Percentiles rank a stretch among this genome's conserved stretches.
Evolutionary conservation across 2,329 filamentous ascomycete genomes (phyloP).

Genomic region (Remersonia thermophila): DNA sequence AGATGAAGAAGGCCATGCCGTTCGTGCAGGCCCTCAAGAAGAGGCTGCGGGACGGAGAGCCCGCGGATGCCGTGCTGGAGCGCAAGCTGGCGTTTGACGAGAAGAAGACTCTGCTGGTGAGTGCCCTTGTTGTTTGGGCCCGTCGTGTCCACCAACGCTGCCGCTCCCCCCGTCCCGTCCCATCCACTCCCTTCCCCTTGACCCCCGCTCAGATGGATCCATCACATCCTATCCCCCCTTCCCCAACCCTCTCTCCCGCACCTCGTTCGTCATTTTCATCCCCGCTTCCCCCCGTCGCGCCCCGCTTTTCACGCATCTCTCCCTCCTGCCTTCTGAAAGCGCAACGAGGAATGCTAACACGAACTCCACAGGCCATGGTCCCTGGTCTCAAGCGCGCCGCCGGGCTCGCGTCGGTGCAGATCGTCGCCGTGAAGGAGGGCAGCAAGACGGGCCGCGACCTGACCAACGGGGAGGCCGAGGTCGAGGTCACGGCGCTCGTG

Average conservation of each 20-base stretch:
- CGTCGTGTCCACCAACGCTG: too few relatives aligned
- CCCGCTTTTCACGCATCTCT: too few relatives aligned
- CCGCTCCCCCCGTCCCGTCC: too few relatives aligned
- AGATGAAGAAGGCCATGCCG: slow-evolving; percentile 97
- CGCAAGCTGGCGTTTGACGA: slow-evolving; percentile 83
- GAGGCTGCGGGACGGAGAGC: slow-evolving; percentile 60
- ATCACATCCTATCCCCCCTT: background rate
- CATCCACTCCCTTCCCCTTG: too few relatives aligned
- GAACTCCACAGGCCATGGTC: slow-evolving; percentile 51
- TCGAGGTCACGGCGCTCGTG: slow-evolving; percentile 42
- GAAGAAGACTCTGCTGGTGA: slow-evolving; percentile 46
- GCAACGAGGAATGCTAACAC: too few relatives aligned
- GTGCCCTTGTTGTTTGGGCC: slow-evolving; percentile 3
- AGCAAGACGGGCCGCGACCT: slow-evolving; percentile 51
- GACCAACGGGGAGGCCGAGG: slow-evolving; percentile 36
- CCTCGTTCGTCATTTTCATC: too few relatives aligned
- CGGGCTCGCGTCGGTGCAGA: slow-evolving; percentile 56
- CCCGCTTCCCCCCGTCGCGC: too few relatives aligned
- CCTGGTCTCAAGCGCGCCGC: slow-evolving; percentile 64
- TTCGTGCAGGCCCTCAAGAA: slow-evolving; percentile 84
- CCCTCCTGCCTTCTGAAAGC: background rate
- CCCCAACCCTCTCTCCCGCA: too few relatives aligned
- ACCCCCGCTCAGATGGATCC: too few relatives aligned
- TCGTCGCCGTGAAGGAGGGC: slow-evolving; percentile 60
- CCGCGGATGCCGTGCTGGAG: slow-evolving; percentile 58